Conservation (phyloP, 805 yeast species). For the Yarrowia sp. region DNA sequence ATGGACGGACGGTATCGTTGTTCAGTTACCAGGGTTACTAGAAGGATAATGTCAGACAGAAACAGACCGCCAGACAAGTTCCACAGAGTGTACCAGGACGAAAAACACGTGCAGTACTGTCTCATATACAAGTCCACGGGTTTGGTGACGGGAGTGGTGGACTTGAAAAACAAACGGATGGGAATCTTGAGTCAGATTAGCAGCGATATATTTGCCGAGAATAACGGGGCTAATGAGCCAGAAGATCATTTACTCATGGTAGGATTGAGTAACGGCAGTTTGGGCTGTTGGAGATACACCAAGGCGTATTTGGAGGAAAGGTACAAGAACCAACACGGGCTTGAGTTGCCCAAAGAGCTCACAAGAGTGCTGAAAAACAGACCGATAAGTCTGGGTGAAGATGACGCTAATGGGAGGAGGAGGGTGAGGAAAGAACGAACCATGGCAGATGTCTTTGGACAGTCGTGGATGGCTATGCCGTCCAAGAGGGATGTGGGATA, state of each 20-base stretch:
- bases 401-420: background rate
- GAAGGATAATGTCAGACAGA: background rate
- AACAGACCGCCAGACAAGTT: conserved; percentile 9
- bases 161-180: background rate
- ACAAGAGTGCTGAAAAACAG: background rate
- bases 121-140: background rate
- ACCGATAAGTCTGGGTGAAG: background rate
- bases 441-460: background rate
- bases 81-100: background rate
- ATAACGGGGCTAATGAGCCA: background rate
- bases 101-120: background rate
- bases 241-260: background rate
- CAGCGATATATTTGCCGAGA: background rate
- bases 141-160: background rate
- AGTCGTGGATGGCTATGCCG: background rate
- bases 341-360: background rate
- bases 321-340: background rate
- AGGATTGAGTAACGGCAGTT: background rate
- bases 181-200: background rate
- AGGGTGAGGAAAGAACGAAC: background rate
- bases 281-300: background rate
- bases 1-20: background rate
- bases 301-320: background rate
- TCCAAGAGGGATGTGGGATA: background rate
- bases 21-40: background rate